These are phyloP conservation scores for Gracilaria vermiculophylla DNA, from an alignment of 23 red algal species.

Conservation along the genomic window DNA sequence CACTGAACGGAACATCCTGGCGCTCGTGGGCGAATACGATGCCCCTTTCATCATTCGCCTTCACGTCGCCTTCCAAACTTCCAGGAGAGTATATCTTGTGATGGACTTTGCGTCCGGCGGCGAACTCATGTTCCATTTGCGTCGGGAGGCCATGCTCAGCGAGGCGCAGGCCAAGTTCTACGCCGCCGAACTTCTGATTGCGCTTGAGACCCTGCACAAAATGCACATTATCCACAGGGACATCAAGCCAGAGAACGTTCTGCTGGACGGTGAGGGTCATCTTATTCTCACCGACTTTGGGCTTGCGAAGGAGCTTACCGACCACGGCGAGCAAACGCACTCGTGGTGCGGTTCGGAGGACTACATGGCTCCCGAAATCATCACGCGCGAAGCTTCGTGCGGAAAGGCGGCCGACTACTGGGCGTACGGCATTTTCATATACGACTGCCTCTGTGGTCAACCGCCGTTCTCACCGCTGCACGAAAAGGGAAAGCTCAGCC, in stretches of 20 bases:
- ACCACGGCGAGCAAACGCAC: conserved; percentile 57
- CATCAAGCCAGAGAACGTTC: conserved; percentile 97
- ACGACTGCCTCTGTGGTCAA: conserved; percentile 87
- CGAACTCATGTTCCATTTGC: conserved; percentile 89
- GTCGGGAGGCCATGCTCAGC: conserved; percentile 76
- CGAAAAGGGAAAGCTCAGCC: conserved; percentile 48
- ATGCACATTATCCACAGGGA: conserved; percentile 92
- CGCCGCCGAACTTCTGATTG: conserved; percentile 89
- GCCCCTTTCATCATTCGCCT: conserved; percentile 91
- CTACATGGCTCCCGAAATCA: conserved; percentile 96
- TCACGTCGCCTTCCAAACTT: conserved; percentile 87
- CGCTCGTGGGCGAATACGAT: conserved; percentile 49
- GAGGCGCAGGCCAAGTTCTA: conserved; percentile 90
- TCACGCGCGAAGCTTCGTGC: conserved; percentile 68
- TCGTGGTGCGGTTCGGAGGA: conserved; percentile 99
- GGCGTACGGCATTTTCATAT: conserved; percentile 89
- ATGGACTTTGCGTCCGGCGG: conserved; percentile 97
- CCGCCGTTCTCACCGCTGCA: conserved; percentile 88
- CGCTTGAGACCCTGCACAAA: conserved; percentile 88
- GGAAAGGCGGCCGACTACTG: conserved; percentile 88
- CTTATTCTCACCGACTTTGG: conserved; percentile 94
- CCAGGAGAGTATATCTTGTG: conserved; percentile 81
- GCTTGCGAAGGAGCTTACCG: conserved; percentile 70
- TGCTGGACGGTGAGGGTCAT: conserved; percentile 87
- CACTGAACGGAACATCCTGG: conserved; percentile 87